Percentiles rank a stretch among this genome's conserved stretches.
Conservation (phyloP, 2,329 filamentous ascomycete genomes). For the Chaetomium globosum region DNA sequence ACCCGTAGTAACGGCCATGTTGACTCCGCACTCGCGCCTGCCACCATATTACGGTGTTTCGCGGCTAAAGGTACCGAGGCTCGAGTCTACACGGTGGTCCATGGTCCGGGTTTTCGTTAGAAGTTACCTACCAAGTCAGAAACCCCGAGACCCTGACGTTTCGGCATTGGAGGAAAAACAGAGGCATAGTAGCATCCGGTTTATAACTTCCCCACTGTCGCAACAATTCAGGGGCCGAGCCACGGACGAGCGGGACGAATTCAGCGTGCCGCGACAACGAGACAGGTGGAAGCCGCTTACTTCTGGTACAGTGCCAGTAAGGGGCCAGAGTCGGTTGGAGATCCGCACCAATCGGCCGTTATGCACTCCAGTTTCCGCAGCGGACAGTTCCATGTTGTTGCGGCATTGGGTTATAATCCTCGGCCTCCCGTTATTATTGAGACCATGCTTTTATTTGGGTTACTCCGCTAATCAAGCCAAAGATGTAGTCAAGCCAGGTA, state of each 20-base stretch:
- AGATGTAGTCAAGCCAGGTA: neutral
- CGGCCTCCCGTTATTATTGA: no score
- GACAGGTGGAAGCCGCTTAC: neutral
- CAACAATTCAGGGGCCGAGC: slow-evolving; percentile 9
- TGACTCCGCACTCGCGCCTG: slow-evolving; percentile 7
- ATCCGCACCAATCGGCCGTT: neutral
- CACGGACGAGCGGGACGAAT: slow-evolving; percentile 5
- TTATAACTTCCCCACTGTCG: neutral
- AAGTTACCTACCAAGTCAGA: neutral
- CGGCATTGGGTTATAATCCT: no score
- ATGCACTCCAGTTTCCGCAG: neutral
- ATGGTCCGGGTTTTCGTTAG: slow-evolving; percentile 4
- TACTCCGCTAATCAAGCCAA: no score
- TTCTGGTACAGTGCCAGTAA: no score
- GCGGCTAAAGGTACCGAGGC: slow-evolving; percentile 20
- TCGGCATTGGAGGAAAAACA: slow-evolving; percentile 25
- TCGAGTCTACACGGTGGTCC: slow-evolving; percentile 10
- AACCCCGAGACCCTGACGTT: neutral
- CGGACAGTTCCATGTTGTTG: neutral
- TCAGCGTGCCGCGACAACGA: neutral
- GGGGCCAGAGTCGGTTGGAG: neutral
- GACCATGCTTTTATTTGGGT: no score
- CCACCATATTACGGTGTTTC: slow-evolving; percentile 1
- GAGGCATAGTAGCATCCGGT: neutral
- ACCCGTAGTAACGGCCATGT: neutral